A percentile compares a stretch with the other conserved stretches of the same genome.
Conservation (phyloP, 2,329 filamentous ascomycete species). For the Ophiostoma sp. region DNA sequence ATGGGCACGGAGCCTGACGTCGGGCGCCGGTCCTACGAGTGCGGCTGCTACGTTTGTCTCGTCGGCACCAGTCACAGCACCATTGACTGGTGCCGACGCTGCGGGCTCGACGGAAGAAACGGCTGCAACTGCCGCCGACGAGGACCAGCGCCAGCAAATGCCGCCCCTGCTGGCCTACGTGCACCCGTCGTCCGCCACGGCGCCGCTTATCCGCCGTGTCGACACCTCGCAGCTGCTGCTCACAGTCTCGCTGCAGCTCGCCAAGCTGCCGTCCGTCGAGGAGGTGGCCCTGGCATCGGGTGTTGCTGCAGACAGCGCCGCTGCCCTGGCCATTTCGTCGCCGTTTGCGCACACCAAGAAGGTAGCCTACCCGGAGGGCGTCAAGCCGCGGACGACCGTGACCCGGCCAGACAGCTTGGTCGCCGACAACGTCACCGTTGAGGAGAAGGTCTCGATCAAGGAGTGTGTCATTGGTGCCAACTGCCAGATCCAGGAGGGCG, state of each 20-base stretch:
- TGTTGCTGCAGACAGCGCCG: slow-evolving; percentile 76
- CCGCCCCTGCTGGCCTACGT: slow-evolving; percentile 82
- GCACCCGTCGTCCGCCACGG: slow-evolving; percentile 58
- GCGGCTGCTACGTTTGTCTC: background rate
- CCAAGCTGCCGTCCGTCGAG: slow-evolving; percentile 74
- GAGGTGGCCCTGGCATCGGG: slow-evolving; percentile 58
- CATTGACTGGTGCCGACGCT: background rate
- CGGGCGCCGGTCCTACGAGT: background rate
- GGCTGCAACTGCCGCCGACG: slow-evolving; percentile 18
- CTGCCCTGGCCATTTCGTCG: slow-evolving; percentile 58
- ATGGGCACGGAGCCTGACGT: slow-evolving; percentile 1
- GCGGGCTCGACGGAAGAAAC: slow-evolving; percentile 17
- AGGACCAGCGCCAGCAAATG: slow-evolving; percentile 41
- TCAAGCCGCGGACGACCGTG: slow-evolving; percentile 79
- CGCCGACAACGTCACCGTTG: slow-evolving; percentile 83
- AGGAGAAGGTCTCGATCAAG: slow-evolving; percentile 89
- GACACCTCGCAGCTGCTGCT: slow-evolving; percentile 84
- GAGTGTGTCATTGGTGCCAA: slow-evolving; percentile 85
- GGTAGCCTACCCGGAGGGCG: slow-evolving; percentile 77
- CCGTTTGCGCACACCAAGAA: slow-evolving; percentile 78
- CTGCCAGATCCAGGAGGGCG: slow-evolving; percentile 83
- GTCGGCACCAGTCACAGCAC: background rate
- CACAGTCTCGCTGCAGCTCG: slow-evolving; percentile 78
- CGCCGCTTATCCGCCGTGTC: slow-evolving; percentile 77
- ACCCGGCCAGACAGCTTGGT: slow-evolving; percentile 80